Base-by-base conservation (phyloP, 2,329 filamentous ascomycete genomes). In the Claviceps purpurea region DNA sequence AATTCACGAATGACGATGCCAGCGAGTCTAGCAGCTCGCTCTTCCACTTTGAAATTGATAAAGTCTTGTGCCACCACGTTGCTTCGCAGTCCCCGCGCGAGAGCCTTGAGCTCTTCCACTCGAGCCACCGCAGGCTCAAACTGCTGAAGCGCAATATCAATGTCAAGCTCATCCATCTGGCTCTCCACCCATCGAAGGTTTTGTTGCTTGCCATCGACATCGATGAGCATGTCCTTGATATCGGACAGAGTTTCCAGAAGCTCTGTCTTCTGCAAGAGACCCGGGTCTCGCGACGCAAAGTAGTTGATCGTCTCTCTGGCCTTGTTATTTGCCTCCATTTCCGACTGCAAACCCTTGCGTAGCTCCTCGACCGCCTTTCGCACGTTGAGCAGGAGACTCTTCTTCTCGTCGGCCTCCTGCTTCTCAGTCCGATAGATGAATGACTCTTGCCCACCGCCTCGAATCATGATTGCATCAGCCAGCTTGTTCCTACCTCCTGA, bases 151-250 rank as follows among this genome's bases (percentile, higher is more conserved):
- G 93, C 91, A 61, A 98, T 90, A 60, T 95, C 85, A 60, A 97
- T 97, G 62, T 98, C 93, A 5, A 98, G 79, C 62, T 95, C 89
- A 63, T 98, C 93, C 66, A 98, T 87, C 68, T 97, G 89, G 50
- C 83, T 82, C 65, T 98, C 93, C 0, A 98, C 89, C 89, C 89
- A 96, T 50, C 91, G 86, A 47, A 98, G 77, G 64, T 93, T 96
- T 64, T 97, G 89, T 66, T 96, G 90, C 62, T 95, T 95, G 48
- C 93, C 93, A 61, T 97, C 93, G 14, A 95, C 88, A 61, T 98
- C 93, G 58, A 98, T 90, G 52, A 95, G 79, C 70, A 95, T 85
- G 65, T 94, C 87, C 63, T 89, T 89, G 60, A 85, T 82, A 56
- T 84, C 81, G 1, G 88, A 89, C 10, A 89, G 69, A 7, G 81